Conservation (phyloP, 208 protist species). For the Crithidia acanthocephali region DNA sequence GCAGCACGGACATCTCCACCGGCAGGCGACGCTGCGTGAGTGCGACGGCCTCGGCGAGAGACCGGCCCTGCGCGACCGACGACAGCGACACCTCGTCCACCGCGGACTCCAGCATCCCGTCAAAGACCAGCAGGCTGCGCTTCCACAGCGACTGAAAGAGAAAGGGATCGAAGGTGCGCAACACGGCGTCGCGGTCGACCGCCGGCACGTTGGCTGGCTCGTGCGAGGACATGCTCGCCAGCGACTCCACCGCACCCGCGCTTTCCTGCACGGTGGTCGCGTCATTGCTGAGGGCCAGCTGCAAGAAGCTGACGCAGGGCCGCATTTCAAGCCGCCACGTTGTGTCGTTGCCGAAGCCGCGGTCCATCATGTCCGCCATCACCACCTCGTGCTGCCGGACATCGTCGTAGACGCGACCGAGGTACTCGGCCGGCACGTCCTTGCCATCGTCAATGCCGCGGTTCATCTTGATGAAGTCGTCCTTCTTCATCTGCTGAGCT, state of each 20-base stretch:
- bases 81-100: slow-evolving; percentile 36
- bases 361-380: slow-evolving; percentile 89
- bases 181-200: background rate
- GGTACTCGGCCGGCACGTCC: slow-evolving; percentile 88
- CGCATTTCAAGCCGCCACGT: slow-evolving; percentile 85
- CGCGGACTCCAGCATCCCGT: slow-evolving; percentile 46
- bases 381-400: slow-evolving; percentile 93
- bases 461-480: slow-evolving; percentile 96
- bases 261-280: background rate
- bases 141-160: slow-evolving; percentile 62
- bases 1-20: slow-evolving; percentile 34
- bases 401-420: slow-evolving; percentile 93
- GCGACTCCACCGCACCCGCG: slow-evolving; percentile 18
- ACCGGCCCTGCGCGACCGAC: slow-evolving; percentile 16
- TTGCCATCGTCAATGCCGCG: slow-evolving; percentile 95
- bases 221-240: slow-evolving; percentile 14
- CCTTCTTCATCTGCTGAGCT: slow-evolving; percentile 94
- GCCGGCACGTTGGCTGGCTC: background rate
- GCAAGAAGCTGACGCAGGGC: slow-evolving; percentile 25
- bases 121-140: slow-evolving; percentile 57
- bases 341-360: slow-evolving; percentile 78
- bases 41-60: slow-evolving; percentile 32
- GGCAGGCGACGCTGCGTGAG: slow-evolving; percentile 24
- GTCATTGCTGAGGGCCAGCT: slow-evolving; percentile 13
- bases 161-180: slow-evolving; percentile 44